Evolutionary conservation across 176 grass and related monocot species (phyloP), one percentile per base, ranked within the genome.

Genomic region (Cymbopogon citratus): DNA sequence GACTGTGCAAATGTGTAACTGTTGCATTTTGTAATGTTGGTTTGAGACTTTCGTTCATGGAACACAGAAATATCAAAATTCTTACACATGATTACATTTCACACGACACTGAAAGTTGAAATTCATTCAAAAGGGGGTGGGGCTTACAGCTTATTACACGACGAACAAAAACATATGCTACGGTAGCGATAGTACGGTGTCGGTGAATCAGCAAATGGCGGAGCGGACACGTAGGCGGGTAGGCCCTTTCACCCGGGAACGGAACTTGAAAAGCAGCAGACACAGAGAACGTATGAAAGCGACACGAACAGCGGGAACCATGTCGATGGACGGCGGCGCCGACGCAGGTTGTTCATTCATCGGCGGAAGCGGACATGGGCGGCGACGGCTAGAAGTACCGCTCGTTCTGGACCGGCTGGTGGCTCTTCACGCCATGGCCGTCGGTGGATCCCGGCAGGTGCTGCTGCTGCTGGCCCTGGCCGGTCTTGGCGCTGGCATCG

Each of bases 91-190:
- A 66, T 6, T 11, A 29, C 26, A 43, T 24, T 12, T 7, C 59
- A 74, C 57, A 78, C 4, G 16, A 70, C 74, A 41, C 63, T 15
- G 45, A 29, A 74, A 78, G 5, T 71, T 76, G 9, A 65, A 23
- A 65, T 45, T 35, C 21, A 65, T 65, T 45, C 13, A 65, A 75
- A 77, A 81, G 46, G 14, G 34, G 31, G 44, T 35, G 35, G 71
- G 83, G 34, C 28, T 7, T 60, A 78, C 87, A 61, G 73, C 27
- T 90, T 86, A 90, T 86, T 86, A 65, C 74, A 63, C 16, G n/a
- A 66, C 21, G 21, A 77, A 27, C 34, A 27, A 27, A 60, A 48
- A 38, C 27, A 60, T n/a, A 76, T 9, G 33, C 12, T 63, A 11
- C 5, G 13, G 43, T n/a, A 4, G n/a, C n/a, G n/a, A n/a, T n/a